Evolutionary conservation across 495 filamentous ascomycete genomes (phyloP), one percentile per base, ranked within the genome.

Genomic region (Chaetomium cochliodes): DNA sequence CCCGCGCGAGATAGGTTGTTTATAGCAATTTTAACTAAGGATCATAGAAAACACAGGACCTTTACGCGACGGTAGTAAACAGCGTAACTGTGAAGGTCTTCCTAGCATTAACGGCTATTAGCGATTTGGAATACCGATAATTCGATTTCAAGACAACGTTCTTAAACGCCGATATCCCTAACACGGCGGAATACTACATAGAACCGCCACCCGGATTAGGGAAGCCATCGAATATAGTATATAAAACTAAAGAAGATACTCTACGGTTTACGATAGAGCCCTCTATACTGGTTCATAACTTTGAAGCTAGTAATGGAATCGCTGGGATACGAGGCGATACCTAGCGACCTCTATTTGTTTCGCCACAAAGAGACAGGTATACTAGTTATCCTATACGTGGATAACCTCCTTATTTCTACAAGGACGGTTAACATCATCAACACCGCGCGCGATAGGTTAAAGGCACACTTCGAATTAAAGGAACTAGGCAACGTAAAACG

Each of bases 131-230:
- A 46, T 53, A 2, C 49, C 1, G n/a, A 11, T 22, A 66, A 15
- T 66, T 58, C 20, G 53, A 66, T 59, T 66, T 66, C 30, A 58
- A 63, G 5, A 62, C 23, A 0, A 53, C 44, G 11, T 66, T 66
- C 5, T 13, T 66, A 0, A 66, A 66, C 30, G 28, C 39, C 11
- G 13, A 23, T 0, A 61, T 66, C 49, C 58, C 58, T 1, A 2
- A 26, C 15, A 25, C 3, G 2, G 18, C 8, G 0, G 8, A 49
- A 0, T 62, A 58, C n/a, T 66, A 57, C 12, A 23, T 66, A 1
- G 4, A 41, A 4, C 52, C 37, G 11, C 64, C 42, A 1, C 2
- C 7, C 13, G 28, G 52, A 6, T 13, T 62, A 0, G 13, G 12
- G 4, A 42, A 42, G 18, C 47, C 44, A 5, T 3, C 3, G 13